Conservation (phyloP, 1,139 yeast species). For the Yueomyces sp. region DNA sequence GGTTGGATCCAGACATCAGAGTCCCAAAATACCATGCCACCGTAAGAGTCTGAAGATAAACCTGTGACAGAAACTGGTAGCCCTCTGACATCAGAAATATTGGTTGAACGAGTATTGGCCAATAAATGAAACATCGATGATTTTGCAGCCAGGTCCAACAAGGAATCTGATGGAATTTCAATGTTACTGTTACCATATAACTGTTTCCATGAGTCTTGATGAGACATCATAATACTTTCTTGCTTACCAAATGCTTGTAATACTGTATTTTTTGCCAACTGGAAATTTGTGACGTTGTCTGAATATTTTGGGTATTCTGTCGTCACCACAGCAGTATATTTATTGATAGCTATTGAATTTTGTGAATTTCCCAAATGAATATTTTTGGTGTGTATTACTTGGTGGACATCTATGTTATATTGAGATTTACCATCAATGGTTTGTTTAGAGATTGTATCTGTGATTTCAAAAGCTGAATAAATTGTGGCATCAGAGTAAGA, state of each 20-base stretch:
- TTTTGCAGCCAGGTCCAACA: constrained; percentile 47
- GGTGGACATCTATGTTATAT: constrained; percentile 4
- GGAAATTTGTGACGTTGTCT: constrained; percentile 21
- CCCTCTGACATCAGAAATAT: constrained; percentile 36
- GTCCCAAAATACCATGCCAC: constrained; percentile 85
- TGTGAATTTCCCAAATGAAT: constrained; percentile 8
- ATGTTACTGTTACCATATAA: constrained; percentile 23
- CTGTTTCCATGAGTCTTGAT: constrained; percentile 42
- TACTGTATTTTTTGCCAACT: constrained; percentile 33
- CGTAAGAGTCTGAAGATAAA: constrained; percentile 69
- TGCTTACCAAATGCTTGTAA: constrained; percentile 22
- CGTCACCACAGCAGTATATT: constrained; percentile 53
- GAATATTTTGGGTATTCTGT: constrained; percentile 36
- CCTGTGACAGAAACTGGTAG: constrained; percentile 51
- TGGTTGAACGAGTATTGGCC: constrained; percentile 43
- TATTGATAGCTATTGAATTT: constrained; percentile 28
- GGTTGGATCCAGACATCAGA: constrained; percentile 74
- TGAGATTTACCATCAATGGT: background rate
- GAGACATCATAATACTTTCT: constrained; percentile 28
- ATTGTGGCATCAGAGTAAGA: constrained; percentile 45
- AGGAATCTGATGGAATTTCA: constrained; percentile 34
- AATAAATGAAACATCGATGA: constrained; percentile 60
- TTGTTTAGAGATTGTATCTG: background rate
- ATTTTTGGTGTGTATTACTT: background rate
- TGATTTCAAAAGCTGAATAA: constrained; percentile 16